Percentiles rank a stretch among this genome's conserved stretches.
These are phyloP conservation scores for Podospora anserina DNA, from an alignment of 495 filamentous ascomycete genomes.

Conservation along the genomic window DNA sequence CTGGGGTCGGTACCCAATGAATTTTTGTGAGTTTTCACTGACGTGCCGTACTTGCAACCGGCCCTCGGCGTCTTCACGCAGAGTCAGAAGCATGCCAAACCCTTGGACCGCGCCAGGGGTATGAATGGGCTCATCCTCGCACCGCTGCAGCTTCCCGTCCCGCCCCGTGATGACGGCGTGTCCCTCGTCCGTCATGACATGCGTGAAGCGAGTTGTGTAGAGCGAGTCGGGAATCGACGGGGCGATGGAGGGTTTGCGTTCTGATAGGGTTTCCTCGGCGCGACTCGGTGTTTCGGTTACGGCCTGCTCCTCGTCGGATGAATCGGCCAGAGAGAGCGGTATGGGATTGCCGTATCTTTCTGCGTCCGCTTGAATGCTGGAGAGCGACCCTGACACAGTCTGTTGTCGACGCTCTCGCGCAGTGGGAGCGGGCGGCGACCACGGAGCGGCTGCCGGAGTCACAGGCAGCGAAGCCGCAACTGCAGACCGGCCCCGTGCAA, in stretches of 20 bases:
- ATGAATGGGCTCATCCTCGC: constrained; percentile 93
- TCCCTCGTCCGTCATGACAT: constrained; percentile 72
- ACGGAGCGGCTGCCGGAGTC: background rate
- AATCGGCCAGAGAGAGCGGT: constrained; percentile 33
- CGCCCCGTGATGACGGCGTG: constrained; percentile 84
- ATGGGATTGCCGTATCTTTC: constrained; percentile 26
- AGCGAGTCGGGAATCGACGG: constrained; percentile 37
- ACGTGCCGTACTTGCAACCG: constrained; percentile 69
- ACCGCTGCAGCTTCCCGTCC: constrained; percentile 66
- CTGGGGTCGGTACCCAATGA: constrained; percentile 77
- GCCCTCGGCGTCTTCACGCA: constrained; percentile 69
- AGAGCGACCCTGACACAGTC: constrained; percentile 26
- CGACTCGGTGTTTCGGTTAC: constrained; percentile 17
- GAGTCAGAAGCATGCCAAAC: constrained; percentile 75
- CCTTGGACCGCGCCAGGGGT: constrained; percentile 86
- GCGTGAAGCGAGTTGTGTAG: constrained; percentile 73
- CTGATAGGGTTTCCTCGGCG: constrained; percentile 17
- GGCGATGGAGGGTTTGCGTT: constrained; percentile 22
- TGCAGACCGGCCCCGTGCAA: constrained; percentile 5
- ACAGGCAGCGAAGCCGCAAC: background rate
- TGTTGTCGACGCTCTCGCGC: constrained; percentile 24
- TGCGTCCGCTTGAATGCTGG: constrained; percentile 31
- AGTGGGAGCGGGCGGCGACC: constrained; percentile 2
- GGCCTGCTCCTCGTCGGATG: constrained; percentile 31
- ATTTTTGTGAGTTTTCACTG: constrained; percentile 77